Evolutionary conservation across 129 eudicot species (phyloP), one percentile per base, ranked within the genome.

Genomic region (Calendula officinalis): DNA sequence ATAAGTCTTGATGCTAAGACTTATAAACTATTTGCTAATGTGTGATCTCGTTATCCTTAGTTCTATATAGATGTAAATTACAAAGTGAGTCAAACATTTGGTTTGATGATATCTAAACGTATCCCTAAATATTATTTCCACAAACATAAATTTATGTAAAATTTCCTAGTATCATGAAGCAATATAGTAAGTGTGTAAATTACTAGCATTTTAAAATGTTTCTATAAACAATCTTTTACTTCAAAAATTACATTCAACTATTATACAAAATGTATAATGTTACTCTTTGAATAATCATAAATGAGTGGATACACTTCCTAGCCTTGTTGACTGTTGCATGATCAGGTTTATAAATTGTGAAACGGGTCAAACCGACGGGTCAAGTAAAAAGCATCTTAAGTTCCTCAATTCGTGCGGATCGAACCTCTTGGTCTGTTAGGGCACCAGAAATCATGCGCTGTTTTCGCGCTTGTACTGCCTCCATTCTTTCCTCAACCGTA

Each of bases 391-490:
- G 95, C 95, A 92, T 88, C 82, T 85, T 92, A 38, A 92, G 90
- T 70, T 92, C 95, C 72, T 88, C 96, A 16, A 92, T 67, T 1
- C 99, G 91, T 51, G 96, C 96, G 64, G 78, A 58, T 58, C 99
- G 87, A 63, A 92, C 99, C 84, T 92, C 96, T 55, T 88, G 96
- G 77, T 92, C 99, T 50, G 96, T 88, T 58, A 92, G 83, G 51
- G 99, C 99, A 59, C 99, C 99, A 22, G 99, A 75, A 22, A 92
- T 92, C 95, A 92, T 69, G 51, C 96, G 77, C 67, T 92, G 99
- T 75, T 92, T 92, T 38, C 99, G 78, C 2, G 96, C 99, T 78
- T 92, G 98, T 49, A 92, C 96, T 58, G 98, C 96, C 65, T 85
- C 98, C 98, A 92, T 92, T 79, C 95, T 81, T 79, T 92, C 89